Evolutionary conservation across 345 rosid species (phyloP), one percentile per base, ranked within the genome.

Genomic region (Aethionema arabicum): DNA sequence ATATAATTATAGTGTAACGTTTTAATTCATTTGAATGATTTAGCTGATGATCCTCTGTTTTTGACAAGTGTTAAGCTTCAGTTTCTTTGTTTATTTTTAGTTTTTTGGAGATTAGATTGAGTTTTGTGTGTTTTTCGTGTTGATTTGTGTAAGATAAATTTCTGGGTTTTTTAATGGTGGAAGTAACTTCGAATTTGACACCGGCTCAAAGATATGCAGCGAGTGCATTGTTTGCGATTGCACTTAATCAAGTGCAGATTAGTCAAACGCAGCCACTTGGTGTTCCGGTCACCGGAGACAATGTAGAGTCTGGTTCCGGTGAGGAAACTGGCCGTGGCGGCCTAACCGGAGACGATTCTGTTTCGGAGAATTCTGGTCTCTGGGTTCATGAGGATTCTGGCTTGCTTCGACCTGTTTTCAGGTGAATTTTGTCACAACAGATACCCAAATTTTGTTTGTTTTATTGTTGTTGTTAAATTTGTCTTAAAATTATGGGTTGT

Each of bases 361-460:
- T 81, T 66, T 79, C 90, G 44, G 82, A 78, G 3, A 82, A 87
- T 31, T 82, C 82, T 32, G 83, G 74, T 9, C 90, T 83, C 10
- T 93, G 97, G 99, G 87, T 87, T 55, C 80, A 85, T 63, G 77
- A 87, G 54, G 69, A 64, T 43, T 84, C 88, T 16, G 91, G 84
- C 36, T 77, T 93, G 36, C 96, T 93, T 63, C 96, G 85, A 16
- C 91, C 96, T 43, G 76, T 93, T 75, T 83, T 90, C 79, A 90
- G 84, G 99, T 90, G 43, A 32, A 32, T 57, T 16, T 46, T 3
- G 14, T 15, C 21, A 1, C 1, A 27, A 37, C 13, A 5, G 4
- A 14, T 50, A 7, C 32, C 38, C 46, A 3, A 36, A 47, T 41
- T 50, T 3, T 6, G 35, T 32, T 40, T 7, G 11, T 57, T 49